Percentiles rank a stretch among this genome's conserved stretches.
Conservation (phyloP, 306 rosid genomes). For the Cicer bijugum region DNA sequence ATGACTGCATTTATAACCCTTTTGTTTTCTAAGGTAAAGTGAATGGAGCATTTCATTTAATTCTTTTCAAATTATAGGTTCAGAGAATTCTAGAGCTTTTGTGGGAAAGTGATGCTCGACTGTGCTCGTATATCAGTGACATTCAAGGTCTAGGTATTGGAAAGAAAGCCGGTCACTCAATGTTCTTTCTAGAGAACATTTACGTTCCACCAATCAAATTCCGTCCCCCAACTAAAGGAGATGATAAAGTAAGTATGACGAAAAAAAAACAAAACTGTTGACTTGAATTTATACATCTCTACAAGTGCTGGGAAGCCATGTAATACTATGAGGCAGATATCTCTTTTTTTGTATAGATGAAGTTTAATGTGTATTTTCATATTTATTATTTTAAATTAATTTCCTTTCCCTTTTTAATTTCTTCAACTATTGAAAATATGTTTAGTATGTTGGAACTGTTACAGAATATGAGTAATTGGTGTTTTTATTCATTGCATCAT, state of each 20-base stretch:
- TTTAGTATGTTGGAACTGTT: not conserved
- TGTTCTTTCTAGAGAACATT: constrained; percentile 86
- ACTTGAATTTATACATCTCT: not conserved
- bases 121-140: constrained; percentile 70
- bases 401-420: not conserved
- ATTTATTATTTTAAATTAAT: not conserved
- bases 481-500: constrained; percentile 10
- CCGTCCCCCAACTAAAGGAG: constrained; percentile 87
- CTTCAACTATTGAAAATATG: constrained; percentile 8
- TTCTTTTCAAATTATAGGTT: constrained; percentile 55
- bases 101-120: constrained; percentile 76
- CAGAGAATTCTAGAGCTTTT: constrained; percentile 55
- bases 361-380: not conserved
- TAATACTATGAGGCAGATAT: constrained; percentile 14
- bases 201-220: constrained; percentile 90
- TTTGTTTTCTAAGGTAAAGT: constrained; percentile 4
- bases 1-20: not conserved
- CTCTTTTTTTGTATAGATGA: not conserved
- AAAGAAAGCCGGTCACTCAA: constrained; percentile 65
- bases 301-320: not conserved
- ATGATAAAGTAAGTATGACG: constrained; percentile 69
- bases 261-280: not conserved
- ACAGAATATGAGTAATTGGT: constrained; percentile 13
- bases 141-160: constrained; percentile 73
- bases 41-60: not conserved